These are phyloP conservation scores for Solanum medicagineum DNA, from an alignment of 257 asterid genomes.

Conservation along the genomic window DNA sequence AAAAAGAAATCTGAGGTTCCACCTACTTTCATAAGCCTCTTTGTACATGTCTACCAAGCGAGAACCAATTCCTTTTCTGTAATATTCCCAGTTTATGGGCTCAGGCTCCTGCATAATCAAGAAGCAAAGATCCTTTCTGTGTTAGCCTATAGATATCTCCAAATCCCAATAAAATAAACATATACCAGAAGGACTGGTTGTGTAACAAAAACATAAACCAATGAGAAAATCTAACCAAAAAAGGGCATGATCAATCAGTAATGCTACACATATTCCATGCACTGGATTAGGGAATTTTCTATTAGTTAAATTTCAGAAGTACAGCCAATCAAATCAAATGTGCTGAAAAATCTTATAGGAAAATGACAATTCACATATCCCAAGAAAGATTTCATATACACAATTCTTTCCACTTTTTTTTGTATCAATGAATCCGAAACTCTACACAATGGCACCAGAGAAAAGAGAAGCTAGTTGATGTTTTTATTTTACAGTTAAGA, in stretches of 20 bases:
- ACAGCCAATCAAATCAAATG: background rate
- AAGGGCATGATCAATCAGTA: background rate
- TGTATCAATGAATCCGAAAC: background rate
- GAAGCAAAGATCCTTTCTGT: background rate
- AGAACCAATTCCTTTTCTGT: slow-evolving; percentile 85
- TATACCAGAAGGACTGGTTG: background rate
- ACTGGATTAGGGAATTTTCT: background rate
- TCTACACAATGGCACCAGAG: background rate
- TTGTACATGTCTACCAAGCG: slow-evolving; percentile 93
- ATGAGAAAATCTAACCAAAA: background rate
- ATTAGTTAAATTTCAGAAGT: background rate
- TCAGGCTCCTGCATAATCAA: slow-evolving; percentile 66
- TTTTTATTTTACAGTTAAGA: background rate
- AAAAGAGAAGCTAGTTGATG: background rate
- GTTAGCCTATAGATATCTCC: background rate
- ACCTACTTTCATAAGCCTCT: slow-evolving; percentile 80
- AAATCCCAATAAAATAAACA: background rate
- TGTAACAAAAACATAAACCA: background rate
- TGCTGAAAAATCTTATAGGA: background rate
- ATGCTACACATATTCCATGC: background rate
- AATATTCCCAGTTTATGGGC: slow-evolving; percentile 86
- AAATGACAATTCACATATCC: background rate
- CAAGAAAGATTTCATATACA: background rate
- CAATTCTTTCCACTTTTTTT: background rate
- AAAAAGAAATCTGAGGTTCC: background rate